Base-by-base conservation (phyloP, 106 monocot genomes). In the Dendrobium officinale region DNA sequence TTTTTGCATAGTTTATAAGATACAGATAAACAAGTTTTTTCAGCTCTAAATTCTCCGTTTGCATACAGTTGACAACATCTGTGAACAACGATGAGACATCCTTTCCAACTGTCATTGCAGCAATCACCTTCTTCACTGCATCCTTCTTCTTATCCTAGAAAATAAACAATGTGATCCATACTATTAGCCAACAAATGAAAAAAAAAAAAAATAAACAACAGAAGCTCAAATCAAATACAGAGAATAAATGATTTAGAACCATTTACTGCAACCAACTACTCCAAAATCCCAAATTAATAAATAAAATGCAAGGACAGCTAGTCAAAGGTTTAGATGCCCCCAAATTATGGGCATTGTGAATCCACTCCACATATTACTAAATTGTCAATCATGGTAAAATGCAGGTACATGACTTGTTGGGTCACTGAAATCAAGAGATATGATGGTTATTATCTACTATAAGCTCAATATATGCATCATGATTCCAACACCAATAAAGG, bases 1-100 rank as follows among this genome's bases (percentile, higher is more conserved):
- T 99, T 87, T 99, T 99, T 15, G 99, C 99, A 88, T 99, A 99
- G 81, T 99, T 99, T 82, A 99, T 99, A 17, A 99, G 99, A 81
- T 99, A 99, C 13, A 99, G 83, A 90, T 99, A 99, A 17, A 99
- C 99, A 75, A 99, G 99, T 73, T 99, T 99, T 86, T 99, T 99
- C 79, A 99, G 79, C 83, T 99, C 99, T 82, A 99, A 82, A 78
- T 99, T 99, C 84, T 99, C 99, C 4, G 99, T 99, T 79, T 99
- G 99, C 99, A 99, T 99, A 83, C 99, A 99, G 87, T 99, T 99
- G 75, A 99, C 99, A 73, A 99, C 99, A 86, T 99, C 99, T 11
- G 99, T 91, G 88, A 99, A 99, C 82, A 99, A 80, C 42, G 94
- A 95, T 13, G 99, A 99, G 41, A 99, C 99, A 91, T 99, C 99